Conservation (phyloP, 371 early-diverging fungal species). For the Lichtheimia ramosa region DNA sequence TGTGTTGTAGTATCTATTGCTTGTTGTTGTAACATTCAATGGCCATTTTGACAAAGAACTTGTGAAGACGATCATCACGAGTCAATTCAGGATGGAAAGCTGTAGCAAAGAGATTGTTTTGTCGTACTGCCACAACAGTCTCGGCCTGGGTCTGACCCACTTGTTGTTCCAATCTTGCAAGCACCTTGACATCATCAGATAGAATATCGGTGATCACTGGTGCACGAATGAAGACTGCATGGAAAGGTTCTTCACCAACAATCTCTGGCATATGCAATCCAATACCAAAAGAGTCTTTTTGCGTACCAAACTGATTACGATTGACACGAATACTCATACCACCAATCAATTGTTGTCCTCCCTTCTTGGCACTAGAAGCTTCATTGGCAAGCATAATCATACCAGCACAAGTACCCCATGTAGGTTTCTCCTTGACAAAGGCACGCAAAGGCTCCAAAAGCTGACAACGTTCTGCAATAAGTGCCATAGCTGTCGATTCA, state of each 20-base stretch:
- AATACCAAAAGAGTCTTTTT: slow-evolving; percentile 86
- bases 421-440: slow-evolving; percentile 76
- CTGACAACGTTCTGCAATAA: slow-evolving; percentile 84
- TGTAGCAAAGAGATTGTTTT: slow-evolving; percentile 86
- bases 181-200: slow-evolving; percentile 68
- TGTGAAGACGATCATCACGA: slow-evolving; percentile 81
- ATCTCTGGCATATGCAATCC: slow-evolving; percentile 66
- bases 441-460: slow-evolving; percentile 74
- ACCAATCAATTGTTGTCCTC: slow-evolving; percentile 84
- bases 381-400: slow-evolving; percentile 87
- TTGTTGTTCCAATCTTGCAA: slow-evolving; percentile 55
- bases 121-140: slow-evolving; percentile 85
- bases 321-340: slow-evolving; percentile 82
- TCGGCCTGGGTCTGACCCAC: slow-evolving; percentile 53
- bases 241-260: slow-evolving; percentile 55
- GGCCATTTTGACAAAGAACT: slow-evolving; percentile 73
- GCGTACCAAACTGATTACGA: slow-evolving; percentile 93
- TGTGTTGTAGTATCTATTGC: background rate
- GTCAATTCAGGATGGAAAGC: slow-evolving; percentile 97
- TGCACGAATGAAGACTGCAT: slow-evolving; percentile 93
- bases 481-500: slow-evolving; percentile 90
- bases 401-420: slow-evolving; percentile 98
- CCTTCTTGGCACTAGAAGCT: slow-evolving; percentile 75
- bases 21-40: slow-evolving; percentile 16
- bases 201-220: slow-evolving; percentile 79